Evolutionary conservation across 192 early-diverging fungal species (phyloP).

Genomic region (Rhizophagus clarus): DNA sequence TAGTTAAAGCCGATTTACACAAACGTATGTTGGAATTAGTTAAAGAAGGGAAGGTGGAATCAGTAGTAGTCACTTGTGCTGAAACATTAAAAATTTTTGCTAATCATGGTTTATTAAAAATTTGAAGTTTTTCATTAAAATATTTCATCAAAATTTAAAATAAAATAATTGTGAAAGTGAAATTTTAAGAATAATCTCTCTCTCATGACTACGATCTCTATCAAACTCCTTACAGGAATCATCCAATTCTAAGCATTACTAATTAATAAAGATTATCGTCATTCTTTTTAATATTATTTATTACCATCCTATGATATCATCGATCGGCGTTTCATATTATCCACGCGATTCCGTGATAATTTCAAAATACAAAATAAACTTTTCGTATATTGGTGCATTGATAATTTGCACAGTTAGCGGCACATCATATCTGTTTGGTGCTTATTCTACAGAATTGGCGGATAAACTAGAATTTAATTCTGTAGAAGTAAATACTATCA

Average conservation of each 20-base stretch:
- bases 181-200: too few relatives aligned
- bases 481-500: slow-evolving; percentile 58
- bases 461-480: slow-evolving; percentile 56
- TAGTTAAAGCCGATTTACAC: slow-evolving; percentile 52
- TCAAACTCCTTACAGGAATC: too few relatives aligned
- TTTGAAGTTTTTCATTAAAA: not conserved
- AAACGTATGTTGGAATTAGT: slow-evolving; percentile 49
- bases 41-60: slow-evolving; percentile 47
- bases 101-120: slow-evolving; percentile 35
- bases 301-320: too few relatives aligned
- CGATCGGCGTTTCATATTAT: too few relatives aligned
- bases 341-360: too few relatives aligned
- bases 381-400: slow-evolving; percentile 48
- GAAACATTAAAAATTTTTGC: slow-evolving; percentile 59
- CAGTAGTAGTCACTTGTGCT: slow-evolving; percentile 55
- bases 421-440: slow-evolving; percentile 69
- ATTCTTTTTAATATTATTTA: too few relatives aligned
- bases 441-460: slow-evolving; percentile 59
- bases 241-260: too few relatives aligned
- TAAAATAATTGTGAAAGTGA: too few relatives aligned
- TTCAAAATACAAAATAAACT: slow-evolving; percentile 27
- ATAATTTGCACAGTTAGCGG: slow-evolving; percentile 55
- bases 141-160: too few relatives aligned
- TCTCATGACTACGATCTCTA: too few relatives aligned
- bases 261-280: too few relatives aligned